These are phyloP conservation scores for Stenocarpella maydis DNA, from an alignment of 2,329 filamentous ascomycete genomes.

Conservation along the genomic window DNA sequence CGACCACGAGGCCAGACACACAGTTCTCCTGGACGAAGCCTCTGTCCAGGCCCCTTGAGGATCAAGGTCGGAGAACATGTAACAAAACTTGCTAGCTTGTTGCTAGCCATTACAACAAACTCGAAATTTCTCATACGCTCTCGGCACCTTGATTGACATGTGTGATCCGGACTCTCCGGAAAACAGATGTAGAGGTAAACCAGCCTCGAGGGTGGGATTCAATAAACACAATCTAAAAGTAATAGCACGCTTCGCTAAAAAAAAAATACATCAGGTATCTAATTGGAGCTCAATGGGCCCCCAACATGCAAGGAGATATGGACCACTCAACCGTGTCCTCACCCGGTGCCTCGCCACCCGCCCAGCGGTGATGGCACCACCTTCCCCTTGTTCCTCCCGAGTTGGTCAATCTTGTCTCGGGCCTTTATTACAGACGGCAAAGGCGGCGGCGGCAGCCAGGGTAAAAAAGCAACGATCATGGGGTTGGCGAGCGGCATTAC, in stretches of 20 bases:
- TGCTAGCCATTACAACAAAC: not conserved
- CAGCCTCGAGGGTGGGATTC: slow-evolving; percentile 14
- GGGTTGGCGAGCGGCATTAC: not conserved
- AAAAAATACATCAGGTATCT: slow-evolving; percentile 19
- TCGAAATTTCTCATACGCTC: not conserved
- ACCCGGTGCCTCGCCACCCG: not conserved
- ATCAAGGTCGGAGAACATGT: not conserved
- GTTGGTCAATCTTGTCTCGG: not conserved
- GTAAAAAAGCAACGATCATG: not conserved
- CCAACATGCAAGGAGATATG: slow-evolving; percentile 15
- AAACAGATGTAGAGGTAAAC: not conserved
- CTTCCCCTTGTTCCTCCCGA: not conserved
- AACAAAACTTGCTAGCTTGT: not conserved
- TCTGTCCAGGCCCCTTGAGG: not conserved
- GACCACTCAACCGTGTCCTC: not conserved
- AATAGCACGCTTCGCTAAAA: slow-evolving; percentile 20
- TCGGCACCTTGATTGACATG: not conserved
- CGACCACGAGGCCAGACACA: not conserved
- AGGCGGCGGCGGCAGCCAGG: not conserved
- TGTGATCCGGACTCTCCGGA: not conserved
- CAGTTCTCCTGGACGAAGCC: not conserved
- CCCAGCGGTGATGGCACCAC: not conserved
- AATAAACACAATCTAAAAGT: not conserved
- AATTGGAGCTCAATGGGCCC: not conserved
- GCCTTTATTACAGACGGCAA: not conserved